Conservation (phyloP, 2,329 filamentous ascomycete genomes). For the Aspergillus fumigatus region DNA sequence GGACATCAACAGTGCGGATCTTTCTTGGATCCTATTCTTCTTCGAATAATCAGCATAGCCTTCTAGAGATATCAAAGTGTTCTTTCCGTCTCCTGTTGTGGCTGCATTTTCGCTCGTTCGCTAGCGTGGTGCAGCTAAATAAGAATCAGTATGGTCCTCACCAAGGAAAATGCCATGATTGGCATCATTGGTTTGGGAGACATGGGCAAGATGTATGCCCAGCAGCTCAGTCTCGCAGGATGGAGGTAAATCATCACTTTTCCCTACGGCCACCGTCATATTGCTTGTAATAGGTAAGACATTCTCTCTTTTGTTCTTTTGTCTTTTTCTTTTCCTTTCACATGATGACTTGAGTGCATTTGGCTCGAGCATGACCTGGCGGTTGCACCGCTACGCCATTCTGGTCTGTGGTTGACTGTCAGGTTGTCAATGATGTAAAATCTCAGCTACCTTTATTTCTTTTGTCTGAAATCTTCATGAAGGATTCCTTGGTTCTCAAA, state of each 20-base stretch:
- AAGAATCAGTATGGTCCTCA: constrained; percentile 27
- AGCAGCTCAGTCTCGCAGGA: constrained; percentile 79
- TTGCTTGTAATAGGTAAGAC: constrained; percentile 29
- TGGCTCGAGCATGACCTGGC: constrained; percentile 94
- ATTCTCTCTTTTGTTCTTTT: constrained; percentile 2
- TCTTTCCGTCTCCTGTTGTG: not conserved
- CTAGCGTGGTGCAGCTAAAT: not conserved
- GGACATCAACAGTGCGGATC: not conserved
- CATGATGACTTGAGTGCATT: constrained; percentile 99
- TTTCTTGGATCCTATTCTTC: not conserved
- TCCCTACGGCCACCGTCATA: not conserved
- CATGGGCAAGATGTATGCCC: constrained; percentile 98
- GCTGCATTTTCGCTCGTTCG: not conserved
- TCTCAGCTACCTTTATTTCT: constrained; percentile 95
- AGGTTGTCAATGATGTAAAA: constrained; percentile 94
- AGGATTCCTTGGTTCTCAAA: constrained; percentile 55
- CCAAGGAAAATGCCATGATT: constrained; percentile 67
- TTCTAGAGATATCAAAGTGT: not conserved
- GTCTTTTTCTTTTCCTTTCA: constrained; percentile 15
- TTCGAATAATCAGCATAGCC: not conserved
- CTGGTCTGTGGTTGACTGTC: constrained; percentile 59
- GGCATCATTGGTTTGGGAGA: constrained; percentile 99
- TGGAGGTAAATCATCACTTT: constrained; percentile 63
- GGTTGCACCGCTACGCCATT: constrained; percentile 63
- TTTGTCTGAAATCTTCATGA: constrained; percentile 67